Percentiles rank a stretch among this genome's conserved stretches.
phyloP scores from a whole-genome alignment of 2,329 filamentous ascomycete species.

The Trichoderma brevicompactum region DNA sequence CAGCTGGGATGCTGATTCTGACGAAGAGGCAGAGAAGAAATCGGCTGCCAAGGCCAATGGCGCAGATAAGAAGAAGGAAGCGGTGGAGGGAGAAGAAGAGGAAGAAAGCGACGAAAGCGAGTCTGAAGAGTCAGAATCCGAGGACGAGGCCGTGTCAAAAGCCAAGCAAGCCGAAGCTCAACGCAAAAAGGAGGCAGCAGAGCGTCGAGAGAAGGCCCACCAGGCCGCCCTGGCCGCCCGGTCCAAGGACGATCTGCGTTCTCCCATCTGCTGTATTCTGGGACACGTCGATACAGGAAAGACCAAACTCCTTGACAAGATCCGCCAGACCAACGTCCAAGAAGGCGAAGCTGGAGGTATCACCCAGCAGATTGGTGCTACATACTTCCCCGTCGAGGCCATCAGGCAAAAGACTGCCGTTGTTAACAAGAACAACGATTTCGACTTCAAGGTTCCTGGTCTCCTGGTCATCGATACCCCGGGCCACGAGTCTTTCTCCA shows the following conservation, averaged over 20 bases:
- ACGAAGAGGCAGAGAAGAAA: conserved; percentile 64
- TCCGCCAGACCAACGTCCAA: conserved; percentile 97
- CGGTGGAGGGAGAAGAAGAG: not conserved
- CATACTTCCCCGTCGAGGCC: conserved; percentile 96
- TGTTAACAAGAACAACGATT: conserved; percentile 85
- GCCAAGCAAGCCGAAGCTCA: conserved; percentile 71
- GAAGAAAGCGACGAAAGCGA: conserved; percentile 36
- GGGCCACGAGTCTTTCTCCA: conserved; percentile 99
- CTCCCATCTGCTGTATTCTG: conserved; percentile 98
- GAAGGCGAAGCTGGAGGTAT: conserved; percentile 99
- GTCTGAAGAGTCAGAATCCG: conserved; percentile 56
- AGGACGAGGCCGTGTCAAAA: conserved; percentile 77
- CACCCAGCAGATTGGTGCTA: conserved; percentile 98
- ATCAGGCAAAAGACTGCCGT: conserved; percentile 91
- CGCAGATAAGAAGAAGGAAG: conserved; percentile 36
- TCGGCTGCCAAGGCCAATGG: conserved; percentile 34
- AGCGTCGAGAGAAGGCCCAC: conserved; percentile 85
- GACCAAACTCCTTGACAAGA: conserved; percentile 98
- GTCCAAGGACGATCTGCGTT: conserved; percentile 92
- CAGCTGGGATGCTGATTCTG: conserved; percentile 88
- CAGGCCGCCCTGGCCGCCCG: conserved; percentile 89
- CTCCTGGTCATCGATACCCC: conserved; percentile 96
- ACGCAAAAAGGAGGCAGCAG: conserved; percentile 85
- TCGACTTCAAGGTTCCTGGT: conserved; percentile 98
- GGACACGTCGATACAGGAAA: conserved; percentile 99